Conservation (phyloP, 495 filamentous ascomycete genomes). For the Xylaria palmicola region DNA sequence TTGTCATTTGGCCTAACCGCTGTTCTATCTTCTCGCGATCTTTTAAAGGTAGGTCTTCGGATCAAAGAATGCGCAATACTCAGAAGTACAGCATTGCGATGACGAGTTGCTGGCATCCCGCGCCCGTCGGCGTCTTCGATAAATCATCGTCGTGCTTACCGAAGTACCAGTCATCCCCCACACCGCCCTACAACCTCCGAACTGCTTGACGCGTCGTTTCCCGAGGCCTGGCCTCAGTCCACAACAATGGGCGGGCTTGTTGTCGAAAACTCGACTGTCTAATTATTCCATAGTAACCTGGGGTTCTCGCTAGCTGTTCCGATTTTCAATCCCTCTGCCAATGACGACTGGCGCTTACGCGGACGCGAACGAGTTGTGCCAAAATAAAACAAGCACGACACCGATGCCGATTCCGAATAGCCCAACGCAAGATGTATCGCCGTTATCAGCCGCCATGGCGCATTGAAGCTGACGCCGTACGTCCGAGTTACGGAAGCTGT, state of each 20-base stretch:
- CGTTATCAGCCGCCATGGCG: constrained; percentile 2
- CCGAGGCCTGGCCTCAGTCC: not conserved
- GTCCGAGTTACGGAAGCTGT: not conserved
- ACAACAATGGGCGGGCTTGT: not conserved
- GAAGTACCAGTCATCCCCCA: not conserved
- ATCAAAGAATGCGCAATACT: too few species aligned
- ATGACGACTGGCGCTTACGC: not conserved
- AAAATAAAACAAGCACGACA: not conserved
- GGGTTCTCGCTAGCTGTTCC: not conserved
- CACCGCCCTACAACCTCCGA: not conserved
- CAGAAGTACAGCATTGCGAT: not conserved
- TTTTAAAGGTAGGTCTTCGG: not conserved
- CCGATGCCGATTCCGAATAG: not conserved
- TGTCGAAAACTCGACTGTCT: constrained; percentile 10
- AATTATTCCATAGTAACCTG: not conserved
- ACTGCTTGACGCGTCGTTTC: not conserved
- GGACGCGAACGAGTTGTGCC: not conserved
- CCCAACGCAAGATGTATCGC: not conserved
- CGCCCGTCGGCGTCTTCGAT: not conserved
- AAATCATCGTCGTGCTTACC: not conserved
- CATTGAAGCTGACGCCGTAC: not conserved
- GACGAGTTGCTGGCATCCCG: not conserved
- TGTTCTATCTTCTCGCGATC: not conserved
- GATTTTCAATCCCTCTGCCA: not conserved
- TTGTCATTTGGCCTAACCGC: too few species aligned